Conservation (phyloP, 2,329 filamentous ascomycete species). For the Penicillium sp. region DNA sequence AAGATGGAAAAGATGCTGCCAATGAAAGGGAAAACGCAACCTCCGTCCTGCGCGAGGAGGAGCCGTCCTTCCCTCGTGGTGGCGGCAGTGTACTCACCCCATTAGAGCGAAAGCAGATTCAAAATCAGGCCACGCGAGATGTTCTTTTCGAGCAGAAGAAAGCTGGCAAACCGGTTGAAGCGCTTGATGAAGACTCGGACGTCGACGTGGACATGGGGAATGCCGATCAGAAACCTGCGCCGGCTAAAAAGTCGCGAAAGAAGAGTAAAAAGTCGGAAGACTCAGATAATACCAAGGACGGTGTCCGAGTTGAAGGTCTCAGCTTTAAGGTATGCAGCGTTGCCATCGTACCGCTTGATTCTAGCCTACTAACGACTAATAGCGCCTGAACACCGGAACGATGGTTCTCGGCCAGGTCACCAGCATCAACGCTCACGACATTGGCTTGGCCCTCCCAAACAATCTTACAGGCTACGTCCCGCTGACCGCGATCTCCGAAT, state of each 20-base stretch:
- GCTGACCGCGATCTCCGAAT: slow-evolving; percentile 83
- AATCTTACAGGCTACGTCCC: slow-evolving; percentile 87
- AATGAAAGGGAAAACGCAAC: slow-evolving; percentile 28
- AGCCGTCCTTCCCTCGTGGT: slow-evolving; percentile 86
- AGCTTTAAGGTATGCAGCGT: slow-evolving; percentile 83
- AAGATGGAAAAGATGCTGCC: slow-evolving; percentile 22
- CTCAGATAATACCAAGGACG: slow-evolving; percentile 48
- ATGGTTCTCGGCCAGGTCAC: slow-evolving; percentile 83
- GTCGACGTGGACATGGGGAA: slow-evolving; percentile 50
- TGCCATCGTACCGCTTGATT: background rate
- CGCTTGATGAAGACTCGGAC: slow-evolving; percentile 54
- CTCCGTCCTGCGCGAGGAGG: slow-evolving; percentile 64
- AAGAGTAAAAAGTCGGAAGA: slow-evolving; percentile 51
- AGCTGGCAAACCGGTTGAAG: slow-evolving; percentile 46
- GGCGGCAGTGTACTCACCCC: slow-evolving; percentile 88
- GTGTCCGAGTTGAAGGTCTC: slow-evolving; percentile 75
- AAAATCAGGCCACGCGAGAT: slow-evolving; percentile 87
- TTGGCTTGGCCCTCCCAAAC: slow-evolving; percentile 83
- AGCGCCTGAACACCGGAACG: slow-evolving; percentile 81
- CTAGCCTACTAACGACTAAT: slow-evolving; percentile 27
- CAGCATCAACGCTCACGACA: slow-evolving; percentile 72
- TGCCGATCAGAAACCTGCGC: slow-evolving; percentile 34
- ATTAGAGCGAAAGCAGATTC: slow-evolving; percentile 93
- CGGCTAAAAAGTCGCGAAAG: slow-evolving; percentile 36
- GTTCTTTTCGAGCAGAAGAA: slow-evolving; percentile 81